Conservation (phyloP, 176 grass and related monocot species). For the Cenchrus purpureus region DNA sequence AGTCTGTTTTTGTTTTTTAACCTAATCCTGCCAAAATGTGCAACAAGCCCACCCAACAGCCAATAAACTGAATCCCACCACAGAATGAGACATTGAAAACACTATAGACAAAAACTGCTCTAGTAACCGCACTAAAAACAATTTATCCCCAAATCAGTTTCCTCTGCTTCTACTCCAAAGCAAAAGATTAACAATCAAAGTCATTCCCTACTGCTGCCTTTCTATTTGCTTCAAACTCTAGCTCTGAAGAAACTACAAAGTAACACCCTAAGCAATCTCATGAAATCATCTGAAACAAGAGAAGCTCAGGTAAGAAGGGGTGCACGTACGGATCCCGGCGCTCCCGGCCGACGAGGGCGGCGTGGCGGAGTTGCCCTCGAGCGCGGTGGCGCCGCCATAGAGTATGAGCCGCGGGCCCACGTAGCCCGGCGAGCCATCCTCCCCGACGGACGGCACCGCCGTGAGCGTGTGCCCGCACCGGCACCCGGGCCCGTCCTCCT, state of each 20-base stretch:
- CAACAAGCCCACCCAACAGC: not conserved
- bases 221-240: not conserved
- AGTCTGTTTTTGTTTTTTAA: constrained; percentile 19
- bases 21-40: constrained; percentile 1
- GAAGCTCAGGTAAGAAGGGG: not conserved
- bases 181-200: constrained; percentile 3
- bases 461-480: constrained; percentile 96
- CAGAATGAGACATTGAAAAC: not conserved
- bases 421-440: constrained; percentile 67
- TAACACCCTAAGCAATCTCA: not conserved
- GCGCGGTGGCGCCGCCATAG: constrained; percentile 89
- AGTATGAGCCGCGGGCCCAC: constrained; percentile 73
- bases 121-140: not conserved
- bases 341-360: constrained; percentile 68
- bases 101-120: not conserved
- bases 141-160: not conserved
- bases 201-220: not conserved
- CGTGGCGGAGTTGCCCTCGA: constrained; percentile 77
- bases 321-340: constrained; percentile 81
- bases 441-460: constrained; percentile 71
- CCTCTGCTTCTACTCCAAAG: not conserved
- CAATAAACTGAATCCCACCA: not conserved
- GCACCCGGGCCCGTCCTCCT: constrained; percentile 94
- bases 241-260: not conserved
- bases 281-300: constrained; percentile 12